phyloP scores from a whole-genome alignment of 2,329 filamentous ascomycete species.

The Coniochaeta hoffmannii region DNA sequence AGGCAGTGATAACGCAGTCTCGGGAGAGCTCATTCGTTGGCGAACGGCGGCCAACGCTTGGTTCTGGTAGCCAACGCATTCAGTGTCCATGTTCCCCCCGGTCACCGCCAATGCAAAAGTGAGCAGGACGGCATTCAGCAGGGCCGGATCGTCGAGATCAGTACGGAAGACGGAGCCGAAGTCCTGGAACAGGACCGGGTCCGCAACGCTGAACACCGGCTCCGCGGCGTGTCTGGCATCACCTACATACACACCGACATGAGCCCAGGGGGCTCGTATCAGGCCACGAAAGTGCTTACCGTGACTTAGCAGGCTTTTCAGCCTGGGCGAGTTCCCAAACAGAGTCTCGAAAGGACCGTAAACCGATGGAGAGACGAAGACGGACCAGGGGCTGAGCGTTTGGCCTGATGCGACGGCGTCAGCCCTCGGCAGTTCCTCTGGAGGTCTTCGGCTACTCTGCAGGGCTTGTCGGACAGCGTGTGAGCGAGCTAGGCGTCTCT shows the following conservation, averaged over 20 bases:
- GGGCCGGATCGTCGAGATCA: conserved; percentile 25
- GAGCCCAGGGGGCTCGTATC: background rate
- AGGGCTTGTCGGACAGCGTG: conserved; percentile 4
- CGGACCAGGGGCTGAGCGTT: background rate
- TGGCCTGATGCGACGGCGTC: background rate
- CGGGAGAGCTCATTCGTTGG: conserved; percentile 20
- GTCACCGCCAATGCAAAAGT: conserved; percentile 24
- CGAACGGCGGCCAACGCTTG: conserved; percentile 25
- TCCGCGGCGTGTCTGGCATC: conserved; percentile 19
- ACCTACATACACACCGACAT: conserved; percentile 9
- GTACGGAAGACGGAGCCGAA: conserved; percentile 26
- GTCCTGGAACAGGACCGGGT: conserved; percentile 28
- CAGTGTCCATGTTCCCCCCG: conserved; percentile 15
- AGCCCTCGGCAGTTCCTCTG: background rate
- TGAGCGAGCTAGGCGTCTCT: conserved; percentile 2
- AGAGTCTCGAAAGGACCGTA: background rate
- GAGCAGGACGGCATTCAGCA: conserved; percentile 31
- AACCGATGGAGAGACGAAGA: background rate
- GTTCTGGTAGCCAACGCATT: conserved; percentile 28
- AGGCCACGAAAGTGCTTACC: background rate
- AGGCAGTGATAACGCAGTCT: conserved; percentile 22
- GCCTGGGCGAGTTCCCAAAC: background rate
- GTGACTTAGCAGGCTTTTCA: background rate
- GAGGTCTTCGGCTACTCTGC: background rate
- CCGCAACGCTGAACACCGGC: conserved; percentile 27